A percentile compares a stretch with the other conserved stretches of the same genome.
phyloP scores from a whole-genome alignment of 176 grass and related monocot species.

The Oryza brachyantha region DNA sequence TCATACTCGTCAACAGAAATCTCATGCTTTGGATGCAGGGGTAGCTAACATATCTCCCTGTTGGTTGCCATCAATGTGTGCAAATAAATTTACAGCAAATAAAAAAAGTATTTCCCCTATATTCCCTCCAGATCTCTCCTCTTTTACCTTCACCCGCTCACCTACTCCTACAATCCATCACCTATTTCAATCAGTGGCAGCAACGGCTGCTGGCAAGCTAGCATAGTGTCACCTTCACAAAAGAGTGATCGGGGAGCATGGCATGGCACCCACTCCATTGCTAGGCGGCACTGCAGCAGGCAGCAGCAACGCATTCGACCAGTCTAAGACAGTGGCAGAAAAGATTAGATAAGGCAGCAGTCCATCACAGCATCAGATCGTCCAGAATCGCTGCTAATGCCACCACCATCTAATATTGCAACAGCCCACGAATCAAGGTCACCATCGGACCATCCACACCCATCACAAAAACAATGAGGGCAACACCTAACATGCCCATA shows the following conservation, averaged over 20 bases:
- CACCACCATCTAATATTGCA: not conserved
- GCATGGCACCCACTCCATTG: not conserved
- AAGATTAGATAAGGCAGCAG: not conserved
- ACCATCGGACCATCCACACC: not conserved
- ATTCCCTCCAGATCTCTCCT: not conserved
- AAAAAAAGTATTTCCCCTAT: not conserved
- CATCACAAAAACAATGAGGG: not conserved
- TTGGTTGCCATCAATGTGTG: not conserved
- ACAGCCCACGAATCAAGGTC: no score
- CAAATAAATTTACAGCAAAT: no score
- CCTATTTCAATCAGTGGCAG: not conserved
- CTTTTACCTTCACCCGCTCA: no score
- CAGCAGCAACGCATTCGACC: not conserved
- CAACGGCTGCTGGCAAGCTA: not conserved
- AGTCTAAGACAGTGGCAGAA: not conserved
- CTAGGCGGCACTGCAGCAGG: not conserved
- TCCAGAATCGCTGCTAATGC: not conserved
- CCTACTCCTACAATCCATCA: not conserved
- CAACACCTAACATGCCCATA: not conserved
- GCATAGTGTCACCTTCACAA: not conserved
- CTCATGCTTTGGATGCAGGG: not conserved
- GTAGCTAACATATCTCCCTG: not conserved
- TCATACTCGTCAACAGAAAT: slow-evolving; percentile 11
- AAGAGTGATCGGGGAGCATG: not conserved
- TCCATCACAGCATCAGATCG: no score